Percentiles rank a stretch among this genome's conserved stretches.
These are phyloP conservation scores for Carallia brachiata DNA, from an alignment of 345 rosid species.

Conservation along the genomic window DNA sequence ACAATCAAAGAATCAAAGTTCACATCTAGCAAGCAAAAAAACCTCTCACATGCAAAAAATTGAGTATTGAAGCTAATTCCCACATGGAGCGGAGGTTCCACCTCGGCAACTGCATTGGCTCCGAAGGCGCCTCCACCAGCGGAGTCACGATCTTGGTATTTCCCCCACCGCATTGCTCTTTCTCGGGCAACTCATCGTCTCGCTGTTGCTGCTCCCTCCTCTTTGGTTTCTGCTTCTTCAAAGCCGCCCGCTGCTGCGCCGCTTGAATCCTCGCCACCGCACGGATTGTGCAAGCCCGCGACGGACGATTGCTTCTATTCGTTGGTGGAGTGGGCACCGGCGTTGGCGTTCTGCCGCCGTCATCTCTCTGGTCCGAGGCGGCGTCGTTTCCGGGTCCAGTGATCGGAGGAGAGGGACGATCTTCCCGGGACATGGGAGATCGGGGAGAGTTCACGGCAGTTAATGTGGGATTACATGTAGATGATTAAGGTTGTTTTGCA, in stretches of 20 bases:
- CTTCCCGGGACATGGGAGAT: conserved; percentile 55
- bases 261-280: conserved; percentile 76
- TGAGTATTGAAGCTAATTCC: conserved; percentile 93
- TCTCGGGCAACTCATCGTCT: conserved; percentile 34
- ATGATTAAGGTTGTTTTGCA: conserved; percentile 31
- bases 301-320: conserved; percentile 73
- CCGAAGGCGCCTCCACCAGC: conserved; percentile 61
- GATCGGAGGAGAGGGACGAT: conserved; percentile 40
- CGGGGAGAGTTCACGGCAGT: conserved; percentile 38
- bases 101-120: conserved; percentile 78
- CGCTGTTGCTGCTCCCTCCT: conserved; percentile 42
- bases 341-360: conserved; percentile 9
- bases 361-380: conserved; percentile 10
- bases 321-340: conserved; percentile 24
- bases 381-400: conserved; percentile 29
- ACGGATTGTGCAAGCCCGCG: conserved; percentile 93
- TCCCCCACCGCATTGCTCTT: conserved; percentile 51
- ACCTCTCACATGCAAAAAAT: conserved; percentile 90
- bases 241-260: conserved; percentile 48
- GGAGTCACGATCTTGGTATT: conserved; percentile 67
- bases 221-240: conserved; percentile 52
- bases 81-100: conserved; percentile 98
- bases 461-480: conserved; percentile 37
- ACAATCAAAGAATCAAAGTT: conserved; percentile 6
- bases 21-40: conserved; percentile 17